Evolutionary conservation across 169 alveolate genomes (phyloP).

Genomic region (Plasmodium coatneyi): DNA sequence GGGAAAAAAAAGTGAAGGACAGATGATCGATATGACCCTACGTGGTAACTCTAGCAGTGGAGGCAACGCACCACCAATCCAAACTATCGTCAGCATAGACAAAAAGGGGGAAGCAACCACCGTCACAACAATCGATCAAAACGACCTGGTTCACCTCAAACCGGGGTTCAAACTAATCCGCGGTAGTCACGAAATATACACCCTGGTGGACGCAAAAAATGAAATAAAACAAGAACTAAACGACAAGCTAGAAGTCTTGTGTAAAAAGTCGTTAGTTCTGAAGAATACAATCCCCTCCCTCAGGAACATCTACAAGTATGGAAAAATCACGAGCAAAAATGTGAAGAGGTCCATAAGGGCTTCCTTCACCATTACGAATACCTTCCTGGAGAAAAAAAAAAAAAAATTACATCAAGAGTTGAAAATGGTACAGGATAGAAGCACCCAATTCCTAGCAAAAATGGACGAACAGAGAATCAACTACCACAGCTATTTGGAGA

Average conservation of each 20-base stretch:
- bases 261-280: slow-evolving; percentile 32
- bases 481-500: slow-evolving; percentile 55
- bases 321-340: slow-evolving; percentile 68
- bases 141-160: slow-evolving; percentile 17
- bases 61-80: neutral
- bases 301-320: slow-evolving; percentile 53
- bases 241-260: slow-evolving; percentile 27
- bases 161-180: slow-evolving; percentile 72
- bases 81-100: neutral
- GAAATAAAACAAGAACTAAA: slow-evolving; percentile 63
- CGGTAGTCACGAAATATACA: slow-evolving; percentile 50
- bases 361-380: slow-evolving; percentile 43
- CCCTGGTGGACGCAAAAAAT: slow-evolving; percentile 55
- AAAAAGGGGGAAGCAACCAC: neutral
- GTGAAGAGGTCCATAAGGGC: slow-evolving; percentile 52
- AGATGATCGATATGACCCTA: neutral
- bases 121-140: neutral
- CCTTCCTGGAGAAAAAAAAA: slow-evolving; percentile 27
- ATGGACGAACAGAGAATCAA: slow-evolving; percentile 64
- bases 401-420: slow-evolving; percentile 19
- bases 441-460: slow-evolving; percentile 40
- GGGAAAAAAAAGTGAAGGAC: neutral
- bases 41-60: neutral
- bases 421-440: slow-evolving; percentile 50
- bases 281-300: slow-evolving; percentile 58